These are phyloP conservation scores for Tetrapyrgos nigripes DNA, from an alignment of 1,284 basidiomycete species.

Conservation along the genomic window DNA sequence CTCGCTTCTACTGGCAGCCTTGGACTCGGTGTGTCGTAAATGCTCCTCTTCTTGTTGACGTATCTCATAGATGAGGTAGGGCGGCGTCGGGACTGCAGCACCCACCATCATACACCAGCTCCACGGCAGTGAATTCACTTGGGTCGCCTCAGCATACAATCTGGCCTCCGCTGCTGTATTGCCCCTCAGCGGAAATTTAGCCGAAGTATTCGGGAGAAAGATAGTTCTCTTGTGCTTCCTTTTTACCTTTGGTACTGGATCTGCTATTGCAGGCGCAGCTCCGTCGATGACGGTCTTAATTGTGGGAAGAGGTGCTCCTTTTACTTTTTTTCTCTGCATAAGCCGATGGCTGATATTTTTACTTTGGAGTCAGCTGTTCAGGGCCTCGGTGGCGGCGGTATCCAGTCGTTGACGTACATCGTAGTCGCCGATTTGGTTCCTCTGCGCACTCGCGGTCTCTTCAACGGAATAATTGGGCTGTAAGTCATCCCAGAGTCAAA, in stretches of 20 bases:
- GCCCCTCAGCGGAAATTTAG: conserved; percentile 19
- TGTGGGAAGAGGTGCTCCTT: no score
- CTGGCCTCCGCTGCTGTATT: conserved; percentile 20
- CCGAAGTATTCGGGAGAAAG: conserved; percentile 7
- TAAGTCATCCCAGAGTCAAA: no score
- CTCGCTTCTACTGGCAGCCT: no score
- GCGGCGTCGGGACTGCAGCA: conserved; percentile 1
- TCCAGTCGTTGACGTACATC: conserved; percentile 46
- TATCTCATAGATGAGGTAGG: no score
- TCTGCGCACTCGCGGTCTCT: no score
- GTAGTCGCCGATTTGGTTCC: conserved; percentile 46
- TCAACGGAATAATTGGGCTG: no score
- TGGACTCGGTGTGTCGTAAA: no score
- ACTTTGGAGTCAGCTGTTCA: conserved; percentile 41
- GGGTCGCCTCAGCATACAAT: conserved; percentile 18
- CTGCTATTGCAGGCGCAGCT: no score
- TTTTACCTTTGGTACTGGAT: no score
- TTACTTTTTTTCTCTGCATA: no score
- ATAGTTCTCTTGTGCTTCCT: neutral
- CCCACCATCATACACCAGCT: conserved; percentile 14
- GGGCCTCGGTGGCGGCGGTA: conserved; percentile 55
- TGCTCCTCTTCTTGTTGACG: no score
- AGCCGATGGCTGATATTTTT: conserved; percentile 6
- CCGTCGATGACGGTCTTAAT: no score
- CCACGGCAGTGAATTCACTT: conserved; percentile 16